Evolutionary conservation across 2,329 filamentous ascomycete genomes (phyloP).

Genomic region (Sarocladium oryzae): DNA sequence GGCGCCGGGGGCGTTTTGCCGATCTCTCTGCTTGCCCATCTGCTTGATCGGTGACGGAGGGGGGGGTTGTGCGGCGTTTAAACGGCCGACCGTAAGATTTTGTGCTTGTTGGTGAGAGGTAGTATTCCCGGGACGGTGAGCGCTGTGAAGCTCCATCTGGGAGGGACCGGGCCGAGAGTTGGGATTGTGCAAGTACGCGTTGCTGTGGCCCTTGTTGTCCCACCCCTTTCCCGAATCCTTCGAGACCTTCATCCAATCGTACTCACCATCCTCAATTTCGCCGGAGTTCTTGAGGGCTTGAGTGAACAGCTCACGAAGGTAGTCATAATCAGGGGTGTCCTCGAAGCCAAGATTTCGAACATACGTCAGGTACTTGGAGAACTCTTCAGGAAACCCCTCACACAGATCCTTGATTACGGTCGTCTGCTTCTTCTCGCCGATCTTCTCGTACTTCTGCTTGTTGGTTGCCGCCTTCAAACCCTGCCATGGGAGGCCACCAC

Average conservation of each 20-base stretch:
- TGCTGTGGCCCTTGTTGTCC: constrained; percentile 68
- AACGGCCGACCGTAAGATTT: constrained; percentile 73
- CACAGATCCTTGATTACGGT: constrained; percentile 95
- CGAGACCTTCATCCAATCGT: constrained; percentile 99
- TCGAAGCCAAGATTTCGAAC: constrained; percentile 97
- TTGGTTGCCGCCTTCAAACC: constrained; percentile 68
- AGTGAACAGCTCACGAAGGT: constrained; percentile 92
- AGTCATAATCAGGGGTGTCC: constrained; percentile 97
- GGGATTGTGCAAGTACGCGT: constrained; percentile 62
- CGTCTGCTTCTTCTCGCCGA: constrained; percentile 99
- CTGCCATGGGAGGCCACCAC: constrained; percentile 67
- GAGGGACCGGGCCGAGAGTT: constrained; percentile 75
- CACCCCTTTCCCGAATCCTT: constrained; percentile 77
- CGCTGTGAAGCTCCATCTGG: constrained; percentile 75
- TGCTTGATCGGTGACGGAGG: constrained; percentile 78
- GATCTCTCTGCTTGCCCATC: constrained; percentile 67
- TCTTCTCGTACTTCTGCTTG: constrained; percentile 99
- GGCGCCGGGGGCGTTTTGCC: constrained; percentile 71
- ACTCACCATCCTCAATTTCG: constrained; percentile 94
- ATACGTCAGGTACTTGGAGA: constrained; percentile 95
- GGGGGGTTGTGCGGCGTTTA: constrained; percentile 90
- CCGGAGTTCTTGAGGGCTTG: constrained; percentile 91
- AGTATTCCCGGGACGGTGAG: constrained; percentile 59
- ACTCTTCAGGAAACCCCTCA: constrained; percentile 92
- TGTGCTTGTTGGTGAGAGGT: constrained; percentile 56